Base-by-base conservation (phyloP, 2,329 filamentous ascomycete genomes). In the Alternaria sp. region DNA sequence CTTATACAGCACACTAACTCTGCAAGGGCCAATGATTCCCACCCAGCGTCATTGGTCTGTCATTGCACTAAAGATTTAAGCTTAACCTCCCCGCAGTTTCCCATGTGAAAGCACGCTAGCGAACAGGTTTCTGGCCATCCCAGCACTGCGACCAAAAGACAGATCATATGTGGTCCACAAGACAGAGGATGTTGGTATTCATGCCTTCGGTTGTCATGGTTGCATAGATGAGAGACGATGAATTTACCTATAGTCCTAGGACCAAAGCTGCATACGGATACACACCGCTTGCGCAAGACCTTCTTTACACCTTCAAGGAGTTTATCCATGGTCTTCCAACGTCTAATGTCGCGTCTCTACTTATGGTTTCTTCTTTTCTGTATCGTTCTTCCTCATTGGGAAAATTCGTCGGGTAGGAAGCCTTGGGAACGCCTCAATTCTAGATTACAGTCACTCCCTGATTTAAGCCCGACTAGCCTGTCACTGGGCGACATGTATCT, bases 61-160 rank as follows among this genome's bases (percentile, higher is more conserved):
- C 58, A 57, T 30, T 22, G 54, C 48, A 36, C 46, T 53, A 53
- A 41, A 11, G 10, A 46, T 53, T 46, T 51, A 46, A 48, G 54
- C 54, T 57, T 41, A 36, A 60, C 34, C 46, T 57, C 58, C 54
- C 58, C 54, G 43, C 58, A 41, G 45, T 60, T 60, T 28, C 22
- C 30, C 27, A 28, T 20, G 53, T 40, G 32, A 46, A 46, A 10
- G 25, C 11, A 40, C 16, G 16, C 32, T 50, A 22, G 46, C 38
- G 45, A 60, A 57, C 57, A 44, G 53, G 46, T 46, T 51, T 45
- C 41, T 30, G 32, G 27, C 12, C 22, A 51, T 51, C 40, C 40
- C 20, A 43, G 40, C 20, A 11, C 20, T 43, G 20, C 12, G 20
- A 43, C 40, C 18, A 43, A 43, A 8, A 12, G 20, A 22, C 11